These are phyloP conservation scores for Phytopythium delawarense DNA, from an alignment of 352 stramenopile genomes.

Conservation along the genomic window DNA sequence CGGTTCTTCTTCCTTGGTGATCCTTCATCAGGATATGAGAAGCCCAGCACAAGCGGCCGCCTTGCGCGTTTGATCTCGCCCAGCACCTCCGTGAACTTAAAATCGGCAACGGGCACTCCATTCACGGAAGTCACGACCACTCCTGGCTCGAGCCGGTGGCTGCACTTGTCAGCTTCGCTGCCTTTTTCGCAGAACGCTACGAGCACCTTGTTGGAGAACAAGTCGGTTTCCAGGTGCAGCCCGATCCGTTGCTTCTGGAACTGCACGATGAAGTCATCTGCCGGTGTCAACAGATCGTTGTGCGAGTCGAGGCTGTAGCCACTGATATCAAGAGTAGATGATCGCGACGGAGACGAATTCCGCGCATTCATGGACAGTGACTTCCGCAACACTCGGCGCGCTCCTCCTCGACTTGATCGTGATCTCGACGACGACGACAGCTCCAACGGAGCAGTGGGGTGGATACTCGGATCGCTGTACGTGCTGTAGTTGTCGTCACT, in stretches of 20 bases:
- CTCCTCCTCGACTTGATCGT: background rate
- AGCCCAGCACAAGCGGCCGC: conserved; percentile 55
- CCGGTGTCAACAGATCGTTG: conserved; percentile 1
- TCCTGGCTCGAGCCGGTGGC: conserved; percentile 39
- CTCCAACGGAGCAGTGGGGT: background rate
- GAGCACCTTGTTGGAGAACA: conserved; percentile 53
- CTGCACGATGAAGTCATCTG: conserved; percentile 48
- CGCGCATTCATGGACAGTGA: conserved; percentile 1
- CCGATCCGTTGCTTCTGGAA: conserved; percentile 63
- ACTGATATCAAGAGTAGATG: background rate
- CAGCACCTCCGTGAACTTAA: conserved; percentile 46
- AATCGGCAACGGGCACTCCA: conserved; percentile 31
- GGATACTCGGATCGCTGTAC: background rate
- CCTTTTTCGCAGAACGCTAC: conserved; percentile 62
- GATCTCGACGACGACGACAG: background rate
- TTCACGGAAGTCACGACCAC: conserved; percentile 68
- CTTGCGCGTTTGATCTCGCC: conserved; percentile 38
- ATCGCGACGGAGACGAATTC: background rate
- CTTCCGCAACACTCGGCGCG: background rate
- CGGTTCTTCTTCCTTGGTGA: conserved; percentile 25
- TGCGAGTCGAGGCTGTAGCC: background rate
- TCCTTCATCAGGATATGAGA: conserved; percentile 29
- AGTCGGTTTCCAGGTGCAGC: conserved; percentile 61
- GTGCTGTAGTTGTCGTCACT: conserved; percentile 2
- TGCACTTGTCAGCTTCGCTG: conserved; percentile 43